Evolutionary conservation across 768 basidiomycete species (phyloP).

Genomic region (Sarcomyxa edulis): DNA sequence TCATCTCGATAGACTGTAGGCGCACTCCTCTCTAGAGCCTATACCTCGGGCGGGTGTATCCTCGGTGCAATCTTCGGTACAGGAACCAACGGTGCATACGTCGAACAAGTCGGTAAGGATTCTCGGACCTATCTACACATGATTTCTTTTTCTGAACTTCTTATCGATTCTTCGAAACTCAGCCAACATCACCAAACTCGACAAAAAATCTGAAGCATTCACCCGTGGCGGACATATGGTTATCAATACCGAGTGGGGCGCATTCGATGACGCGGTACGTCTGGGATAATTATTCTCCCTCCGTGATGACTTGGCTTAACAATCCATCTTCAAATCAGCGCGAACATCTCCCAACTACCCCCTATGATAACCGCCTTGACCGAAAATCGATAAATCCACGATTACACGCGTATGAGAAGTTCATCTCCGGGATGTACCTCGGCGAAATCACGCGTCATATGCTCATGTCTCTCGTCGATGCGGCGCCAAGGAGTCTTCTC

Average conservation of each 20-base stretch:
- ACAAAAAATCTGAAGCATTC: constrained; percentile 40
- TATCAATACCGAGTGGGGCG: constrained; percentile 98
- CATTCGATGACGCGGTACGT: constrained; percentile 87
- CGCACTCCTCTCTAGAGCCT: constrained; percentile 87
- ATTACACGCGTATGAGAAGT: constrained; percentile 95
- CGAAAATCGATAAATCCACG: constrained; percentile 91
- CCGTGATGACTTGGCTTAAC: neutral
- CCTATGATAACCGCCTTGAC: constrained; percentile 90
- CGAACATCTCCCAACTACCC: constrained; percentile 76
- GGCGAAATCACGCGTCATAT: constrained; percentile 90
- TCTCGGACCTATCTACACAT: too few relatives aligned
- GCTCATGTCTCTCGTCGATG: constrained; percentile 77
- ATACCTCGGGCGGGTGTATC: constrained; percentile 87
- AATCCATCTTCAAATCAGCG: constrained; percentile 40
- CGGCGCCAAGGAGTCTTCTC: constrained; percentile 62
- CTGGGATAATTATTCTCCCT: too few relatives aligned
- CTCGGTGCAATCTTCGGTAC: constrained; percentile 95
- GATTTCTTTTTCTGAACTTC: neutral
- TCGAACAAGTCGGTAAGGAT: constrained; percentile 69
- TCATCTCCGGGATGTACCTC: constrained; percentile 98
- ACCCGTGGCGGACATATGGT: constrained; percentile 78
- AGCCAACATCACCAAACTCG: constrained; percentile 82
- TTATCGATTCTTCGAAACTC: neutral
- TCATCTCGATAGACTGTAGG: constrained; percentile 74
- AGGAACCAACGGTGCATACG: constrained; percentile 97